Evolutionary conservation across 345 rosid genomes (phyloP).

Genomic region (Iberis pinnata): DNA sequence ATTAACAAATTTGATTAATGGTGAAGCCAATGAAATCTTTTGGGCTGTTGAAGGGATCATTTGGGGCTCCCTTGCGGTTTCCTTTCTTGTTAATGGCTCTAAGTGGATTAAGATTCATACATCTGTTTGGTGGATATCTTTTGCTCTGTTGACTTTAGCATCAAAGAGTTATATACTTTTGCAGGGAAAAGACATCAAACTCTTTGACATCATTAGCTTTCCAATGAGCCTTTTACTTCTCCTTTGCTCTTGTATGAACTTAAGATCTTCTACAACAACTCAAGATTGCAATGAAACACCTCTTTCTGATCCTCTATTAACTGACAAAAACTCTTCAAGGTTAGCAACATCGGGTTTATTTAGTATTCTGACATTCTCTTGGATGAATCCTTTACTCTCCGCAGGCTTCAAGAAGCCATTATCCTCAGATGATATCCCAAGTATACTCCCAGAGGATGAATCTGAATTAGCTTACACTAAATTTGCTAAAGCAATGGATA

Average conservation of each 20-base stretch:
- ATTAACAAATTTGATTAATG: constrained; percentile 31
- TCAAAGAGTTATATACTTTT: constrained; percentile 33
- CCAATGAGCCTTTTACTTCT: constrained; percentile 45
- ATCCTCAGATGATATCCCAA: constrained; percentile 50
- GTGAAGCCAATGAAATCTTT: constrained; percentile 1
- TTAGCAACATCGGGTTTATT: constrained; percentile 42
- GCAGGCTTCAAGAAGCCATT: constrained; percentile 53
- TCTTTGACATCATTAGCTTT: constrained; percentile 40
- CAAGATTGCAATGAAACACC: constrained; percentile 17
- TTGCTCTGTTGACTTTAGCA: constrained; percentile 41
- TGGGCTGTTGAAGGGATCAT: constrained; percentile 47
- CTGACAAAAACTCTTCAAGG: constrained; percentile 17
- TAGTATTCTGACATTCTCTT: constrained; percentile 49
- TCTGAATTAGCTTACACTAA: constrained; percentile 45
- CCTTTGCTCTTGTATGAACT: constrained; percentile 44
- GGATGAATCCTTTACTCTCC: constrained; percentile 56
- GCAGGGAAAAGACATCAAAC: constrained; percentile 26
- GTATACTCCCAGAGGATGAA: constrained; percentile 48
- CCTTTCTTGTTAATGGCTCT: constrained; percentile 47
- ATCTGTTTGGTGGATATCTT: constrained; percentile 65
- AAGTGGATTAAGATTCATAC: constrained; percentile 36
- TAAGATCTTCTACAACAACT: constrained; percentile 17
- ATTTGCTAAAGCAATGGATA: constrained; percentile 47
- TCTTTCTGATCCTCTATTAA: constrained; percentile 44
- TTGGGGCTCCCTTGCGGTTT: constrained; percentile 56